Evolutionary conservation across 129 eudicot genomes (phyloP).

Genomic region (Daucus carota): DH1_v3.0 NC_030389.2:44622501-44623000

Average conservation of each 20-base stretch:
- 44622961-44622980: background rate
- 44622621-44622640: background rate
- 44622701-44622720: background rate
- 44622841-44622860: background rate
- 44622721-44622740: background rate
- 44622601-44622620: background rate
- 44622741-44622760: background rate
- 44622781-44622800: background rate
- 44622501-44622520: slow-evolving; percentile 81
- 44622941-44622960: background rate
- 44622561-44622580: background rate
- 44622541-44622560: slow-evolving; percentile 13
- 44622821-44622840: background rate
- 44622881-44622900: background rate
- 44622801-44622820: background rate
- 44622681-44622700: background rate
- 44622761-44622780: background rate
- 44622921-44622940: background rate
- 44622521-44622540: slow-evolving; percentile 33
- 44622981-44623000: background rate
- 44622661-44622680: background rate
- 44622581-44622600: background rate
- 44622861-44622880: too few species aligned
- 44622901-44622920: background rate
- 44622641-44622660: background rate